Base-by-base conservation (phyloP, 768 basidiomycete species). In the Rickenella mellea region DNA sequence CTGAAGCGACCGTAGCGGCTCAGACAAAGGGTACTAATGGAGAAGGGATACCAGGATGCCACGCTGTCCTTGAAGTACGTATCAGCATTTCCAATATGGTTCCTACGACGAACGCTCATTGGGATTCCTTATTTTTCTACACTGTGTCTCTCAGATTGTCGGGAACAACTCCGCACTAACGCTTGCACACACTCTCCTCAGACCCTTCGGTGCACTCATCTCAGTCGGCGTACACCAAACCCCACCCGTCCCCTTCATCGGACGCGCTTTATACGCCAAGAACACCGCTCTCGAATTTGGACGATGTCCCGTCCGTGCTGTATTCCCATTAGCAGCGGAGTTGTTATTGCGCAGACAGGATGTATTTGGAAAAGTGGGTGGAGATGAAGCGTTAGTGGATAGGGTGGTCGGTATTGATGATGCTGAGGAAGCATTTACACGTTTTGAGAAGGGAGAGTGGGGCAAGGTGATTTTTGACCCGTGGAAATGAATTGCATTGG, bases 281-380 rank as follows among this genome's bases (percentile, higher is more conserved):
- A 89, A 88, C 56, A 70, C 86, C 6, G 83, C 80, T 1, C 65
- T 86, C 20, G 80, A 85, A 51, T 89, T 88, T 55, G 87, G 87
- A 7, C 75, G 85, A 7, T 88, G 85, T 50, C 86, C 84, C 12
- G 83, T 84, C 4, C 75, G 81, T 11, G 76, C 84, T 1, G 76
- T 87, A 73, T 78, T 88, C 51, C 80, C 80, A 8, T 58, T 73
- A 43, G 86, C 84, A 2, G 69, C 83, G 29, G 78, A 78, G 50
- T 57, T 89, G 22, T 60, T 90, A 24, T 65, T 81, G 33, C 76
- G 78, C 51, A 65, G 80, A 25, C 81, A 80, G 53, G 82, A 85
- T 50, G 66, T 87, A 1, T 81, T 89, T 47, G 83, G 80, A n/a
- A 63, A 65, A n/a, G 69, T 86, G 0, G 84, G 85, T 4, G 62